Evolutionary conservation across 768 basidiomycete species (phyloP).

Genomic region (Termitomyces sp.): DNA sequence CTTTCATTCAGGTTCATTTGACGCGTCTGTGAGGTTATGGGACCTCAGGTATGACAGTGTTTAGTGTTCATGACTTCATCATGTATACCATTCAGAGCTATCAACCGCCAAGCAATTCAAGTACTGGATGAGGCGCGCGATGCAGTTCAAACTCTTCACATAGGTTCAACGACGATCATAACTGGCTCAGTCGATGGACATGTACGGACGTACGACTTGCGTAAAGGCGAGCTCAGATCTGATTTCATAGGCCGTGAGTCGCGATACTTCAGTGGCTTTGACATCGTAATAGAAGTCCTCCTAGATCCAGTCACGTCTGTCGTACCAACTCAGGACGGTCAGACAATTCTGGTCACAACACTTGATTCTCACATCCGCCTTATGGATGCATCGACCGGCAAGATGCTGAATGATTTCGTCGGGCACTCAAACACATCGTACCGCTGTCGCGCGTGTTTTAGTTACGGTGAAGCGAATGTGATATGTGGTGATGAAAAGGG

Average conservation of each 20-base stretch:
- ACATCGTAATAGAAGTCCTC: not conserved
- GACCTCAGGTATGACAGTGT: conserved; percentile 65
- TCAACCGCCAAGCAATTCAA: conserved; percentile 80
- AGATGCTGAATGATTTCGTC: conserved; percentile 77
- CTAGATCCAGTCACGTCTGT: conserved; percentile 86
- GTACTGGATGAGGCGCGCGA: conserved; percentile 85
- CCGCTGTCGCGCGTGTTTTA: conserved; percentile 77
- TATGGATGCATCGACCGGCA: conserved; percentile 80
- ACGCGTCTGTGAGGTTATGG: conserved; percentile 88
- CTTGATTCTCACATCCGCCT: conserved; percentile 83
- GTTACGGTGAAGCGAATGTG: conserved; percentile 75
- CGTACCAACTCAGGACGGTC: conserved; percentile 69
- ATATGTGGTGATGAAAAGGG: conserved; percentile 91
- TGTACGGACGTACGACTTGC: conserved; percentile 90
- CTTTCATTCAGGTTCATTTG: conserved; percentile 74
- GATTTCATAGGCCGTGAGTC: conserved; percentile 88
- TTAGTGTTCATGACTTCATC: not conserved
- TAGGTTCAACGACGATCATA: conserved; percentile 60
- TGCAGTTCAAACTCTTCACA: conserved; percentile 73
- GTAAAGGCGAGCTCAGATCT: conserved; percentile 83
- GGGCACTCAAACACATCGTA: conserved; percentile 75
- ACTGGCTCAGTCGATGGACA: conserved; percentile 90
- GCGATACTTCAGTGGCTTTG: not conserved
- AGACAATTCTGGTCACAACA: conserved; percentile 76
- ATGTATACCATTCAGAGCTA: conserved; percentile 32